These are phyloP conservation scores for Paraglomus occultum DNA, from an alignment of 192 early-diverging fungal genomes.

Conservation along the genomic window DNA sequence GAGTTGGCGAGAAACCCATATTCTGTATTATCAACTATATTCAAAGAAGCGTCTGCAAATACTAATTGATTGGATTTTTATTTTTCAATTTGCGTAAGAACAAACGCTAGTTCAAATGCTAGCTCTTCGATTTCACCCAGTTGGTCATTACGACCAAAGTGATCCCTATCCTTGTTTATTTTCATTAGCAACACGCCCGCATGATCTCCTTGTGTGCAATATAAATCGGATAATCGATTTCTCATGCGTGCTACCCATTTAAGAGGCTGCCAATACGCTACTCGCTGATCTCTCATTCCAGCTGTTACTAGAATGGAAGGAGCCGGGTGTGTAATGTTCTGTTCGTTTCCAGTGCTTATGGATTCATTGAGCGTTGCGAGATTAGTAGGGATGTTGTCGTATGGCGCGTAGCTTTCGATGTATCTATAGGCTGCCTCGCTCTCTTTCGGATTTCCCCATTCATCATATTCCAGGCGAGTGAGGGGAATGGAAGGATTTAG, in stretches of 20 bases:
- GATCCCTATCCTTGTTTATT: conserved; percentile 49
- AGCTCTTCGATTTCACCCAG: conserved; percentile 47
- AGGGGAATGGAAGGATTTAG: conserved; percentile 67
- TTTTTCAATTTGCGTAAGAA: conserved; percentile 46
- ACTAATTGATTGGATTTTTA: not conserved
- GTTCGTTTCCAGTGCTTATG: not conserved
- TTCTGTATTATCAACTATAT: not conserved
- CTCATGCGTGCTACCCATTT: conserved; percentile 82
- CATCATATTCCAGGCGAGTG: conserved; percentile 68
- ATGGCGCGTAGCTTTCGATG: conserved; percentile 65
- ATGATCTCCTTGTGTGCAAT: conserved; percentile 32
- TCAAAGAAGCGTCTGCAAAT: too few species aligned
- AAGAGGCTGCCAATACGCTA: conserved; percentile 79
- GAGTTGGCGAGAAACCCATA: conserved; percentile 14
- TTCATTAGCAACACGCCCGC: conserved; percentile 37
- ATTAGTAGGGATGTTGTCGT: conserved; percentile 57
- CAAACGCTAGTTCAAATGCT: conserved; percentile 53
- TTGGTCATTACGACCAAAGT: conserved; percentile 53
- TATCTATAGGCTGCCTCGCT: conserved; percentile 51
- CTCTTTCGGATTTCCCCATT: conserved; percentile 72
- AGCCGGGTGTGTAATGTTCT: conserved; percentile 18
- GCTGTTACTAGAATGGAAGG: conserved; percentile 73
- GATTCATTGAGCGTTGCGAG: not conserved
- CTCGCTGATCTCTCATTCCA: conserved; percentile 78
- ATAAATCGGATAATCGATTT: conserved; percentile 29